Conservation (phyloP, 495 filamentous ascomycete species). For the Aspergillus mulundensis region DNA sequence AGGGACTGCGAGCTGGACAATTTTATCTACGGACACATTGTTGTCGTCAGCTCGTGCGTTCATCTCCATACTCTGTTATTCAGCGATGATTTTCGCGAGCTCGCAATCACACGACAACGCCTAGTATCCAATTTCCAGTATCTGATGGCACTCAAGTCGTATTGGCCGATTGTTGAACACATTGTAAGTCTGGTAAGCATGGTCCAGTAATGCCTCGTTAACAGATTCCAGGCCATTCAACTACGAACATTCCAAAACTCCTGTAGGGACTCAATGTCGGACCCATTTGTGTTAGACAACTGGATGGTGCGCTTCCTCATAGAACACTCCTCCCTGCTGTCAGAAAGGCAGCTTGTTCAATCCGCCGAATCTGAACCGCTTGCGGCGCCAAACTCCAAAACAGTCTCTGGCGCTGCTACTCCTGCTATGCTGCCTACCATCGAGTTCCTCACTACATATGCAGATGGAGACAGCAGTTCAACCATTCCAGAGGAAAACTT, state of each 20-base stretch:
- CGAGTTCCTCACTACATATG: not conserved
- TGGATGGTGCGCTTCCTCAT: slow-evolving; percentile 29
- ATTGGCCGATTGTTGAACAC: slow-evolving; percentile 21
- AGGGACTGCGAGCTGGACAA: slow-evolving; percentile 21
- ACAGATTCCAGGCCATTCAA: slow-evolving; percentile 10
- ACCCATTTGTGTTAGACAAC: slow-evolving; percentile 23
- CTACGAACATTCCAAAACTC: slow-evolving; percentile 20
- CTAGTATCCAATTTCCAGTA: slow-evolving; percentile 23
- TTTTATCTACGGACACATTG: slow-evolving; percentile 25
- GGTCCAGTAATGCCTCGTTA: not conserved
- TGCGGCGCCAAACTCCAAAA: not conserved
- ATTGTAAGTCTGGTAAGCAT: slow-evolving; percentile 10
- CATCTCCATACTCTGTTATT: slow-evolving; percentile 24
- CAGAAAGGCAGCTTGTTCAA: slow-evolving; percentile 2
- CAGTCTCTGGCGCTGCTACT: not conserved
- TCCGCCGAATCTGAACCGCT: not conserved
- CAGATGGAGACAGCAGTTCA: not conserved
- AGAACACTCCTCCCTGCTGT: slow-evolving; percentile 19
- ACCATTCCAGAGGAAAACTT: not conserved
- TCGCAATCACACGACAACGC: slow-evolving; percentile 14
- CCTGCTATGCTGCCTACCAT: not conserved
- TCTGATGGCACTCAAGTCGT: slow-evolving; percentile 21
- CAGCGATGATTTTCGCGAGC: slow-evolving; percentile 14
- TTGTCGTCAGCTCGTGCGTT: slow-evolving; percentile 24
- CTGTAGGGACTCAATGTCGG: slow-evolving; percentile 19